Evolutionary conservation across 257 asterid species (phyloP).

Genomic region (Oldenlandia corymbosa): DNA sequence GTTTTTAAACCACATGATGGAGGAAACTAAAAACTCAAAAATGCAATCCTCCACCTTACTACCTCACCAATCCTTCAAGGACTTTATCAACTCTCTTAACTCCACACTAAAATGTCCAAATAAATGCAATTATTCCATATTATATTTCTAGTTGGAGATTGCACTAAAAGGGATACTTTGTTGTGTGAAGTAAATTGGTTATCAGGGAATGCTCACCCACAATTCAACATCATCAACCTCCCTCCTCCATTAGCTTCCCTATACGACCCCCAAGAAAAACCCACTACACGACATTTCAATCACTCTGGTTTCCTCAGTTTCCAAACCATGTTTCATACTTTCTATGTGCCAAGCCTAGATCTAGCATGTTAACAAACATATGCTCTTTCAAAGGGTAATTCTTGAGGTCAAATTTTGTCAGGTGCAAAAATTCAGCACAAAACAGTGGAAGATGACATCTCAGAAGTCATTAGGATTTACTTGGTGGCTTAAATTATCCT

Average conservation of each 20-base stretch:
- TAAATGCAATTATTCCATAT: too few relatives aligned
- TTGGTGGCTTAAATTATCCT: not conserved
- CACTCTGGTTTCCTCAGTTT: not conserved
- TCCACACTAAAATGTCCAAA: too few relatives aligned
- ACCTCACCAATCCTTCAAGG: too few relatives aligned
- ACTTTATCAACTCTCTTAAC: too few relatives aligned
- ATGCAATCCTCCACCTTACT: too few relatives aligned
- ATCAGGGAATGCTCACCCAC: not conserved
- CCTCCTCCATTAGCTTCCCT: not conserved
- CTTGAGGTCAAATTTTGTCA: not conserved
- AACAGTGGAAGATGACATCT: too few relatives aligned
- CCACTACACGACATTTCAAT: not conserved
- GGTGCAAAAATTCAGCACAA: not conserved
- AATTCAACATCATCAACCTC: not conserved
- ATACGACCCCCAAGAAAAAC: not conserved
- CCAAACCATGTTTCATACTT: not conserved
- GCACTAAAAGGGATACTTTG: not conserved
- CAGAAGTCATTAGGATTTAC: too few relatives aligned
- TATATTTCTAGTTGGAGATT: not conserved
- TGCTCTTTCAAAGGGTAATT: not conserved
- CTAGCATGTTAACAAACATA: not conserved
- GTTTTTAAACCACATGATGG: too few relatives aligned
- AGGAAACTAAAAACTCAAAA: too few relatives aligned
- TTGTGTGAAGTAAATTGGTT: not conserved
- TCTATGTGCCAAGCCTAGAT: not conserved